A percentile compares a stretch with the other conserved stretches of the same genome.
Conservation (phyloP, 208 protist genomes). For the Acanthamoeba divionensis region DNA sequence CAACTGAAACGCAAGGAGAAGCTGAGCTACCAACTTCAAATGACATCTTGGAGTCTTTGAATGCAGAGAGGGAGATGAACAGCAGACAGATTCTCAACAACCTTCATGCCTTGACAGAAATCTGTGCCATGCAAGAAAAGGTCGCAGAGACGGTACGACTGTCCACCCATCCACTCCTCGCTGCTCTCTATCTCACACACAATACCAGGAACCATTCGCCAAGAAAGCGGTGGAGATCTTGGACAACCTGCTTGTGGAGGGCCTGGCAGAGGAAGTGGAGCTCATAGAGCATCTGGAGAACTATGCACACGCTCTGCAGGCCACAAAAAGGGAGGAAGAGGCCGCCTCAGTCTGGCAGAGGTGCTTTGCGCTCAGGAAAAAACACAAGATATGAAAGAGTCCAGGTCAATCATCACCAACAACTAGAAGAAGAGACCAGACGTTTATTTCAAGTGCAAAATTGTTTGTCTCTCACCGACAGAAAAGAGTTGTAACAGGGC, state of each 20-base stretch:
- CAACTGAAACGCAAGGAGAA: not conserved
- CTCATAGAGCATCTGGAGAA: not conserved
- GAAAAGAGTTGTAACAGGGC: too few relatives aligned
- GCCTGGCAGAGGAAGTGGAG: not conserved
- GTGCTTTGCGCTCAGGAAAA: not conserved
- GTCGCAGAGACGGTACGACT: too few relatives aligned
- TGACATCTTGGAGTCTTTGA: not conserved
- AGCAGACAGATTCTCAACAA: not conserved
- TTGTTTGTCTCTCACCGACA: too few relatives aligned
- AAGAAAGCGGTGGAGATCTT: too few relatives aligned
- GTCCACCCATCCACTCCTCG: too few relatives aligned
- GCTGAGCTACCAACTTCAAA: not conserved
- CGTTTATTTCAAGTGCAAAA: too few relatives aligned
- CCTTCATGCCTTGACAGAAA: not conserved
- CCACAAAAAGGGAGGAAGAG: not conserved
- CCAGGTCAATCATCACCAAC: too few relatives aligned
- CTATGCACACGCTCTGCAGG: not conserved
- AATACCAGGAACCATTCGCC: too few relatives aligned
- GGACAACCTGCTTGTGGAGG: too few relatives aligned
- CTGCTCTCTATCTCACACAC: too few relatives aligned
- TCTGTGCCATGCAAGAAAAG: not conserved
- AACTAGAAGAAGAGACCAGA: too few relatives aligned
- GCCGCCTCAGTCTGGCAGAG: not conserved
- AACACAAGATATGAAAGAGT: too few relatives aligned
- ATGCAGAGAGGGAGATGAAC: slow-evolving; percentile 3